These are phyloP conservation scores for Phytophthora europaea DNA, from an alignment of 352 stramenopile species.

Conservation along the genomic window DNA sequence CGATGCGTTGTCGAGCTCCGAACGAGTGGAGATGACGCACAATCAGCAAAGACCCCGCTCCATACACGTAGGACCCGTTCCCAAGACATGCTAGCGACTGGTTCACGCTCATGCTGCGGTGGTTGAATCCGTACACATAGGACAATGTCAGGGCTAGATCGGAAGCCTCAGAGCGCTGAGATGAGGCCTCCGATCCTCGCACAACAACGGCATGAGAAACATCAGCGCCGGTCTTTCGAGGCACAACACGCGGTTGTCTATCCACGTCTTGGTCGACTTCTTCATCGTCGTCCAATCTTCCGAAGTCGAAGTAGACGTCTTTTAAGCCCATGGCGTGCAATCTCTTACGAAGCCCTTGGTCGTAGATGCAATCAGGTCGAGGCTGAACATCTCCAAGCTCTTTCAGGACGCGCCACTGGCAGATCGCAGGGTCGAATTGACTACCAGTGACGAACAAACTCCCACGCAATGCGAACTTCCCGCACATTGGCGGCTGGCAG, in stretches of 20 bases:
- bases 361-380: constrained; percentile 34
- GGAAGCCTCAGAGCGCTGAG: constrained; percentile 53
- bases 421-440: constrained; percentile 59
- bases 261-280: constrained; percentile 17
- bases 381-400: constrained; percentile 59
- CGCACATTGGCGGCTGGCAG: constrained; percentile 12
- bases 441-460: constrained; percentile 62
- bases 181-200: constrained; percentile 5
- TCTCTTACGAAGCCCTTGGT: constrained; percentile 29
- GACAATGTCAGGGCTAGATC: constrained; percentile 69
- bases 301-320: constrained; percentile 53
- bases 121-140: constrained; percentile 63
- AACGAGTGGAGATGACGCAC: constrained; percentile 47
- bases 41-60: constrained; percentile 56
- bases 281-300: constrained; percentile 11
- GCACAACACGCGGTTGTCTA: not conserved
- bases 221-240: constrained; percentile 14
- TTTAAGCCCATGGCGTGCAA: constrained; percentile 42
- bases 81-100: constrained; percentile 48
- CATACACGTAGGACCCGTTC: constrained; percentile 50
- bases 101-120: constrained; percentile 51
- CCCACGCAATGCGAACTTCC: constrained; percentile 73
- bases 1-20: constrained; percentile 41
- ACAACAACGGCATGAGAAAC: constrained; percentile 13
- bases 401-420: constrained; percentile 75